Evolutionary conservation across 805 yeast genomes (phyloP).

Genomic region (Cyberlindnera mississippiensis): DNA sequence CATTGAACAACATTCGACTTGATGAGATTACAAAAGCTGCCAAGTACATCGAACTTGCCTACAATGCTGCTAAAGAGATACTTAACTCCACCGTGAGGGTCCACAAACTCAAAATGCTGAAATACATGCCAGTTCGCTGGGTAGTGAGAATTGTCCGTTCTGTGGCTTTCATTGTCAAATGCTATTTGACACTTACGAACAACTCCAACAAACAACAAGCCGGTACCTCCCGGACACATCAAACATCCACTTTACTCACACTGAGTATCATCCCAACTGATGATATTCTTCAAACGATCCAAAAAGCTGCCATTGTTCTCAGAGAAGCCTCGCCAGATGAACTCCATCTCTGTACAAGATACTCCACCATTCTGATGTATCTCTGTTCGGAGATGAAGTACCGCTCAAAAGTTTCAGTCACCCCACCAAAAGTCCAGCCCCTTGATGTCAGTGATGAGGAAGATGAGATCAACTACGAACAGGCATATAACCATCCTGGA

Average conservation of each 20-base stretch:
- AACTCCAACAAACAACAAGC: slow-evolving; percentile 29
- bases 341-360: slow-evolving; percentile 75
- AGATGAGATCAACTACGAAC: slow-evolving; percentile 2
- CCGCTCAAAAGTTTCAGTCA: slow-evolving; percentile 30
- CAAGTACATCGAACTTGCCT: slow-evolving; percentile 76
- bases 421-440: slow-evolving; percentile 28
- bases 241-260: slow-evolving; percentile 47
- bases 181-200: slow-evolving; percentile 59
- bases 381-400: slow-evolving; percentile 71
- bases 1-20: slow-evolving; percentile 40
- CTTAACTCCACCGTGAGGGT: slow-evolving; percentile 67
- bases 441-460: slow-evolving; percentile 22
- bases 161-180: slow-evolving; percentile 85
- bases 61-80: slow-evolving; percentile 77
- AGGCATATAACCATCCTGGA: neutral
- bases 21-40: slow-evolving; percentile 73
- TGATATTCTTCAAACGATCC: slow-evolving; percentile 64
- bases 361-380: slow-evolving; percentile 72
- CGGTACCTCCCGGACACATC: slow-evolving; percentile 33
- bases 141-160: slow-evolving; percentile 81
- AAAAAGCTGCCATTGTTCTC: slow-evolving; percentile 66
- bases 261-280: slow-evolving; percentile 61
- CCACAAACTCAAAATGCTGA: slow-evolving; percentile 56
- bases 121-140: slow-evolving; percentile 92
- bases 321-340: slow-evolving; percentile 89